A percentile compares a stretch with the other conserved stretches of the same genome.
phyloP scores from a whole-genome alignment of 306 rosid species.

The Chamaecrista fasciculata region DNA sequence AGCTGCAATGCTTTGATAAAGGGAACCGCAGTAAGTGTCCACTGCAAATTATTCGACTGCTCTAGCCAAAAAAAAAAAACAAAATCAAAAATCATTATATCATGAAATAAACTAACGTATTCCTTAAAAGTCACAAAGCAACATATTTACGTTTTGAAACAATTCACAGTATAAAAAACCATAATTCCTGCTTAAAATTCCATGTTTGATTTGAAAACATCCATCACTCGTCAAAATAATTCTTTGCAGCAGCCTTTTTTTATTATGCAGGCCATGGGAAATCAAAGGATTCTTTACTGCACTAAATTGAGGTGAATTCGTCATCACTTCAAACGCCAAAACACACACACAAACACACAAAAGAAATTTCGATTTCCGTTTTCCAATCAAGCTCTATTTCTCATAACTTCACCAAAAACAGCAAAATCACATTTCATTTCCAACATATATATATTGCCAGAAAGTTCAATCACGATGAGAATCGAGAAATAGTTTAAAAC shows the following conservation, averaged over 20 bases:
- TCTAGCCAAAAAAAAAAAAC: slow-evolving; percentile 39
- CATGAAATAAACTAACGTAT: neutral
- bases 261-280: neutral
- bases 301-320: neutral
- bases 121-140: neutral
- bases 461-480: neutral
- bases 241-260: slow-evolving; percentile 1
- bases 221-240: neutral
- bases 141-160: neutral
- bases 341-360: neutral
- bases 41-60: slow-evolving; percentile 94
- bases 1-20: slow-evolving; percentile 87
- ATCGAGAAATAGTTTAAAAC: neutral
- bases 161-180: neutral
- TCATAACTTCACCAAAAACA: neutral
- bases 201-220: neutral
- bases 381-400: neutral
- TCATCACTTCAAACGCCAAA: neutral
- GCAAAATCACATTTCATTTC: neutral
- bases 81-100: neutral
- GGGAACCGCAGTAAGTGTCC: slow-evolving; percentile 83
- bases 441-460: neutral
- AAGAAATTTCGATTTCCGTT: neutral
- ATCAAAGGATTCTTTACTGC: neutral
- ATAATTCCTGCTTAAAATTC: neutral